Evolutionary conservation across 202 grass and related monocot species (phyloP), one percentile per base, ranked within the genome.

Genomic region (Hordeum pubiflorum): DNA sequence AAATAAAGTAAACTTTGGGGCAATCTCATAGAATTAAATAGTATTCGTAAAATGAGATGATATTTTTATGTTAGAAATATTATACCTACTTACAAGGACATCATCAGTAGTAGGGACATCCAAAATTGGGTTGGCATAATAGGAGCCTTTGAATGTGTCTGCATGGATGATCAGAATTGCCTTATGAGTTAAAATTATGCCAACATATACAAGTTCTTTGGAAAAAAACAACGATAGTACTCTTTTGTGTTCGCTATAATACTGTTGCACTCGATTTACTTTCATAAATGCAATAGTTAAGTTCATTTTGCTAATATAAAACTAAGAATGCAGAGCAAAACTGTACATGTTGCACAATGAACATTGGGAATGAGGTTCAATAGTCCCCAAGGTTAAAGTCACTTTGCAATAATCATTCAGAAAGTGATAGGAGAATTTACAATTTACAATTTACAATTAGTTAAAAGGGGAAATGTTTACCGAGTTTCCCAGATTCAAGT

Each of bases 81-180:
- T 41, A 22, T 92, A 97, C 94, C 89, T 84, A 43, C 76, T 71
- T 63, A 94, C 56, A 84, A 86, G 86, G 34, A 46, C 84, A 23
- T 79, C 55, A 76, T 97, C 88, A 87, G 72, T 88, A 7, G 88
- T 91, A 81, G 95, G 92, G 44, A 61, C 78, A 79, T 97, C 92
- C 71, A 94, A 54, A 88, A 94, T 85, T 37, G 95, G 95, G 83
- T 97, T 97, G 8, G 95, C 95, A 74, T 97, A 97, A 69, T 89
- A 97, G 65, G 95, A 97, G 62, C 95, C 95, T 88, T 97, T 97
- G 69, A 89, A 94, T 60, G 88, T 85, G 82, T 97, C 95, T 97
- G 86, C 82, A 80, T 56, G 46, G 55, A 78, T 43, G 74, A 73
- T 63, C 14, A 75, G 1, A 63, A 67, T 36, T 37, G 64, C 20